Evolutionary conservation across 163 green algal species (phyloP).

Genomic region (Scenedesmus sp.): DNA sequence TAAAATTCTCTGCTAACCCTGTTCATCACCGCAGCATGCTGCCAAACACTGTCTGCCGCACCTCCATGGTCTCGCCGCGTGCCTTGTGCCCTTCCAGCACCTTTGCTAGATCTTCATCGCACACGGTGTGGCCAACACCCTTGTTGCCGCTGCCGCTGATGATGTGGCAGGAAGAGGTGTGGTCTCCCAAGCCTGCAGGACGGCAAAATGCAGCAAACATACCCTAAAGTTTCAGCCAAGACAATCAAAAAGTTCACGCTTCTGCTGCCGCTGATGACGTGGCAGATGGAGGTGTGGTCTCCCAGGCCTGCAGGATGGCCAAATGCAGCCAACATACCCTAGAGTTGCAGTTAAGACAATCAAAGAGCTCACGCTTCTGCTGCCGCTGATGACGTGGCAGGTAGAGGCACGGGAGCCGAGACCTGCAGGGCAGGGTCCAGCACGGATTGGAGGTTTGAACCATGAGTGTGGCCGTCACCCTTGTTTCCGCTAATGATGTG

Average conservation of each 20-base stretch:
- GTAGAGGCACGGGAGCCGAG: too few relatives aligned
- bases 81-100: neutral
- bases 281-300: too few relatives aligned
- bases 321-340: too few relatives aligned
- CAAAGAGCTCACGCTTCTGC: too few relatives aligned
- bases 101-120: neutral
- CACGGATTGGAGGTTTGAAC: too few relatives aligned
- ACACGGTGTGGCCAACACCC: constrained; percentile 44
- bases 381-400: too few relatives aligned
- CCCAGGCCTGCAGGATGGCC: too few relatives aligned
- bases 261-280: too few relatives aligned
- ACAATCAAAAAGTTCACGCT: too few relatives aligned
- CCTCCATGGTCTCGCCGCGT: neutral
- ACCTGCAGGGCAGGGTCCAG: too few relatives aligned
- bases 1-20: too few relatives aligned
- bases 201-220: neutral
- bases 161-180: constrained; percentile 36
- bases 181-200: constrained; percentile 20
- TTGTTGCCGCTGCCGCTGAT: constrained; percentile 53
- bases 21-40: neutral
- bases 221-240: neutral
- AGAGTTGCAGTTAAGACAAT: too few relatives aligned
- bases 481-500: constrained; percentile 51
- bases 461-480: constrained; percentile 38
- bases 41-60: neutral